These are phyloP conservation scores for Lepraria neglecta DNA, from an alignment of 495 filamentous ascomycete species.

Conservation along the genomic window DNA sequence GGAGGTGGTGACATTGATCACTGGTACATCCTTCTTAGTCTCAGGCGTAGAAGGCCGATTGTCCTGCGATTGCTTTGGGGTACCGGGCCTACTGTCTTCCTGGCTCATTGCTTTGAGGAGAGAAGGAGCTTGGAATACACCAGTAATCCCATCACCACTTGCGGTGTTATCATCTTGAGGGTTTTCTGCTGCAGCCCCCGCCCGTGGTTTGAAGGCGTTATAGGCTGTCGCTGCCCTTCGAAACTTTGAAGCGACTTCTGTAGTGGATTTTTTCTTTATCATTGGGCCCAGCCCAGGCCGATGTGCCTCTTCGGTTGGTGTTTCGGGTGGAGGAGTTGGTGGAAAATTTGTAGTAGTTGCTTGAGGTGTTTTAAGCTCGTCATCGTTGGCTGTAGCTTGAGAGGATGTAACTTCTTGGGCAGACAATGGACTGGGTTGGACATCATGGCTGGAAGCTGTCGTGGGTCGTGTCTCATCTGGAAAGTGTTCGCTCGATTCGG, in stretches of 20 bases:
- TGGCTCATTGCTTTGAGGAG: constrained; percentile 30
- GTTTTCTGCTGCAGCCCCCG: constrained; percentile 73
- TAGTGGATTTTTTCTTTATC: constrained; percentile 70
- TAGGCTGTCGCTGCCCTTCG: constrained; percentile 80
- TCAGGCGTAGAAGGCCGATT: constrained; percentile 21
- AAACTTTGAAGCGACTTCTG: constrained; percentile 69
- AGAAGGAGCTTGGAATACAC: constrained; percentile 73
- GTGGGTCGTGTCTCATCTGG: constrained; percentile 19
- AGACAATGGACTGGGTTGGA: constrained; percentile 1
- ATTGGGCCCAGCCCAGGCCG: constrained; percentile 83
- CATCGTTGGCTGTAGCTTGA: constrained; percentile 6
- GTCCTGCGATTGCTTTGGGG: constrained; percentile 8
- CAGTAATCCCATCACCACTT: constrained; percentile 77
- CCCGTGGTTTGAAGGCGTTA: constrained; percentile 74
- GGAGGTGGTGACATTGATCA: constrained; percentile 31
- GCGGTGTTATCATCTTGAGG: constrained; percentile 49
- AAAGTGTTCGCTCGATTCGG: constrained; percentile 8
- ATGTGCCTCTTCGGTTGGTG: constrained; percentile 42
- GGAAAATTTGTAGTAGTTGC: constrained; percentile 14
- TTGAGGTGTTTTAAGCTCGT: constrained; percentile 1
- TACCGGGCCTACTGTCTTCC: constrained; percentile 20
- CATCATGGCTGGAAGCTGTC: constrained; percentile 19
- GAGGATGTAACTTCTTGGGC: constrained; percentile 7
- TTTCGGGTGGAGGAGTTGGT: constrained; percentile 23
- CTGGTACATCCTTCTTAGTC: constrained; percentile 18